phyloP scores from a whole-genome alignment of 495 filamentous ascomycete genomes.

The Lasiosphaeris hirsuta region DNA sequence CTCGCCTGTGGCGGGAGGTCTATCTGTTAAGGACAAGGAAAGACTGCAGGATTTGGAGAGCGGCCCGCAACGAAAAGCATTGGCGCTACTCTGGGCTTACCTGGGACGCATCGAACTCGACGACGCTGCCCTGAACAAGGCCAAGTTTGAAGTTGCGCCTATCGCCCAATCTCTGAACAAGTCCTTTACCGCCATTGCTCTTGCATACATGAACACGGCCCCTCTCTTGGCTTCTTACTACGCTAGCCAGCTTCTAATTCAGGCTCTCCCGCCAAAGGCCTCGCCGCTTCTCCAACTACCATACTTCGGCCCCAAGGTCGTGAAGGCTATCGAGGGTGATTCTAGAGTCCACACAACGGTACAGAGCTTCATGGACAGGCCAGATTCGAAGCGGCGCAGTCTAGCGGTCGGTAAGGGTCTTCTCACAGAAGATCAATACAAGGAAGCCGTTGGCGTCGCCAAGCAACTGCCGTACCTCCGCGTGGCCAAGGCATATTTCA shows the following conservation, averaged over 20 bases:
- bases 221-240: conserved; percentile 82
- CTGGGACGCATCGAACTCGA: conserved; percentile 77
- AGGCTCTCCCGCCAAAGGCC: conserved; percentile 76
- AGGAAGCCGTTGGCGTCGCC: conserved; percentile 68
- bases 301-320: conserved; percentile 73
- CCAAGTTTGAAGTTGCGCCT: conserved; percentile 75
- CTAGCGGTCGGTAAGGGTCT: conserved; percentile 67
- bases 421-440: conserved; percentile 72
- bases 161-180: conserved; percentile 79
- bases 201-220: conserved; percentile 79
- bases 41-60: conserved; percentile 66
- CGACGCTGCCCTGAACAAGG: conserved; percentile 66
- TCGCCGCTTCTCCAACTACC: conserved; percentile 93
- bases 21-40: conserved; percentile 67
- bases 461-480: conserved; percentile 76
- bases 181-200: conserved; percentile 79
- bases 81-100: conserved; percentile 92
- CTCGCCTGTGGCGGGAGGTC: conserved; percentile 48
- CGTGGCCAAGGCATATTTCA: conserved; percentile 96
- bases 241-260: conserved; percentile 78
- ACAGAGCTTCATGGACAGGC: conserved; percentile 81
- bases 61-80: conserved; percentile 73
- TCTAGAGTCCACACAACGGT: conserved; percentile 72
- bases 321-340: conserved; percentile 71
- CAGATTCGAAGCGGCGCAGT: conserved; percentile 68